phyloP scores from a whole-genome alignment of 2,329 filamentous ascomycete species.

The Venturia pyrina region DNA sequence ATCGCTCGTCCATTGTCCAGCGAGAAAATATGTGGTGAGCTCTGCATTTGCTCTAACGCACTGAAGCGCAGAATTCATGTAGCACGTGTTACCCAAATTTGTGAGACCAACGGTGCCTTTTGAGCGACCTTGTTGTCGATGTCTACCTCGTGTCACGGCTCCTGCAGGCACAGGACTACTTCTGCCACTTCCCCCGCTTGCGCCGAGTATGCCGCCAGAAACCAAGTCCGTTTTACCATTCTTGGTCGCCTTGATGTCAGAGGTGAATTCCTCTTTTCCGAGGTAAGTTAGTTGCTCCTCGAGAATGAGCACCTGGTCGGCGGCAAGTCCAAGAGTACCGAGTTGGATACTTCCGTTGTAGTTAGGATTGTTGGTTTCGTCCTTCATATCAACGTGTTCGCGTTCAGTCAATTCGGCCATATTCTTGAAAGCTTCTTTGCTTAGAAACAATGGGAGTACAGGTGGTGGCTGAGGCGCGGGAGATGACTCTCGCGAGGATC shows the following conservation, averaged over 20 bases:
- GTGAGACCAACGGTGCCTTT: constrained; percentile 64
- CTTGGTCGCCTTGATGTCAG: constrained; percentile 37
- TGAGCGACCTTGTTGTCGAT: constrained; percentile 47
- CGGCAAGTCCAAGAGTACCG: constrained; percentile 55
- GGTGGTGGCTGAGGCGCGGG: constrained; percentile 34
- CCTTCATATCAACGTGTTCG: constrained; percentile 52
- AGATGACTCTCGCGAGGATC: constrained; percentile 31
- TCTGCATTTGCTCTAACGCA: constrained; percentile 92
- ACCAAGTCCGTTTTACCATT: constrained; percentile 37
- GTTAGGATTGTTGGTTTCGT: constrained; percentile 62
- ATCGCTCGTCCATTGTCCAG: constrained; percentile 54
- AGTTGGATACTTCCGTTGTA: constrained; percentile 68
- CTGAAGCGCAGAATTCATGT: constrained; percentile 97
- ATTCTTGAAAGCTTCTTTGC: constrained; percentile 51
- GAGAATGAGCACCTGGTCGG: constrained; percentile 68
- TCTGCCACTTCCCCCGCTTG: constrained; percentile 44
- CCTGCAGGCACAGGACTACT: constrained; percentile 56
- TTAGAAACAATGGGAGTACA: constrained; percentile 43
- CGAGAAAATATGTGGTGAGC: constrained; percentile 73
- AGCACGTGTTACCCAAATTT: constrained; percentile 95
- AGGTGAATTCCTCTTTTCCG: constrained; percentile 32
- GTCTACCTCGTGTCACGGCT: constrained; percentile 62
- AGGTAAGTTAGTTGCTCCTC: constrained; percentile 40
- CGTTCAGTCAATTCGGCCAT: constrained; percentile 55
- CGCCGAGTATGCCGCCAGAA: constrained; percentile 21